Evolutionary conservation across 2,329 filamentous ascomycete species (phyloP).

Genomic region (Aspergillus fijiensis): DNA sequence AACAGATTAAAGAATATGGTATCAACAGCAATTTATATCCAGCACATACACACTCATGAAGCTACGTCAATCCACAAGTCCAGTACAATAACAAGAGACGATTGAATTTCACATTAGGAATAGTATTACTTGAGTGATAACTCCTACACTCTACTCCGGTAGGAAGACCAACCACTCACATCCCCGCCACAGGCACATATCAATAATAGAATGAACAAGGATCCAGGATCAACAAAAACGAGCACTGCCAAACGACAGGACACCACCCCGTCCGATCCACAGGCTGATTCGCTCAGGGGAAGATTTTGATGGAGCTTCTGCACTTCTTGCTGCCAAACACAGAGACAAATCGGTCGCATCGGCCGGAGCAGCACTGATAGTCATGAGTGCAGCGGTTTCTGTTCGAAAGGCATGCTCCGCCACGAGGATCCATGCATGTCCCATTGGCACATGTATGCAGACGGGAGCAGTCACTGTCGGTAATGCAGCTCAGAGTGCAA

Average conservation of each 20-base stretch:
- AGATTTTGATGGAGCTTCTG: not conserved
- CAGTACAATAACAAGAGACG: not conserved
- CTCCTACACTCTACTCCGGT: not conserved
- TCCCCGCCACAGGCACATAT: not conserved
- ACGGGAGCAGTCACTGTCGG: slow-evolving; percentile 7
- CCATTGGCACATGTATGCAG: slow-evolving; percentile 3
- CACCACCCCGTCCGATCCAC: not conserved
- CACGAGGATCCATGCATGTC: not conserved
- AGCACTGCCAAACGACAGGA: not conserved
- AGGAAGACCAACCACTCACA: not conserved
- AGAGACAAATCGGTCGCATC: slow-evolving; percentile 4
- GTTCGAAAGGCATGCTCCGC: not conserved
- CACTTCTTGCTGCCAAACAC: slow-evolving; percentile 6
- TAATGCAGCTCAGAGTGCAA: slow-evolving; percentile 6
- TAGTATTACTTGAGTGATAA: not conserved
- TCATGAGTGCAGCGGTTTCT: not conserved
- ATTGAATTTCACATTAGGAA: not conserved
- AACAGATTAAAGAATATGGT: slow-evolving; percentile 32
- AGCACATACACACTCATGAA: not conserved
- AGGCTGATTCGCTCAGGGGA: not conserved
- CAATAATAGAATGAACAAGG: not conserved
- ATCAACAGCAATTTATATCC: no score
- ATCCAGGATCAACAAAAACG: not conserved
- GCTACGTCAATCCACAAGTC: not conserved
- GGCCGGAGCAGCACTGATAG: slow-evolving; percentile 9